Percentiles rank a stretch among this genome's conserved stretches.
phyloP scores from a whole-genome alignment of 768 basidiomycete genomes.

The Boletus speciosus region DNA sequence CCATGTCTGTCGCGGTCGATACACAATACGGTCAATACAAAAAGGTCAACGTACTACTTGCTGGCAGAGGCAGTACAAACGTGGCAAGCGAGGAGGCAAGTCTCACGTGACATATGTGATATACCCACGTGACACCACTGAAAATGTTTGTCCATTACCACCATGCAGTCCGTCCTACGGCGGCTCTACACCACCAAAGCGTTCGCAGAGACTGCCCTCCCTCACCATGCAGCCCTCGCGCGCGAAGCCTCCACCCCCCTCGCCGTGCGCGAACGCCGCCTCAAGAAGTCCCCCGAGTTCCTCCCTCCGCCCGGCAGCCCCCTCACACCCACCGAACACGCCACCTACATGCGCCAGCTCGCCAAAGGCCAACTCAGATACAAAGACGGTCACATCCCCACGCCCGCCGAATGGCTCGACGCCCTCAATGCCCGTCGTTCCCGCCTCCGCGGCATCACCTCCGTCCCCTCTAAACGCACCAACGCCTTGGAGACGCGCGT shows the following conservation, averaged over 20 bases:
- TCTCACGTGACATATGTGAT: neutral
- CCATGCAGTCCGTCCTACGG: constrained; percentile 35
- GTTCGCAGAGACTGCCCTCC: constrained; percentile 45
- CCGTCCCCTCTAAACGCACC: constrained; percentile 32
- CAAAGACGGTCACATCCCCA: constrained; percentile 34
- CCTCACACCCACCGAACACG: constrained; percentile 62
- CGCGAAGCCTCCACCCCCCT: constrained; percentile 69
- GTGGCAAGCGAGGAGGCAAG: too few relatives aligned
- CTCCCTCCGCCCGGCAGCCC: constrained; percentile 41
- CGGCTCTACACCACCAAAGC: constrained; percentile 37
- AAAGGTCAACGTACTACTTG: neutral
- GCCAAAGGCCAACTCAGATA: constrained; percentile 49
- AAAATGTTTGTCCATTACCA: neutral
- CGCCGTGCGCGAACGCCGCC: constrained; percentile 68
- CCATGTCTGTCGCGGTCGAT: constrained; percentile 31
- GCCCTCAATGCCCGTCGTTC: constrained; percentile 54
- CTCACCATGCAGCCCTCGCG: constrained; percentile 42
- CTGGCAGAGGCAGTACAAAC: too few relatives aligned
- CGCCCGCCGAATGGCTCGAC: constrained; percentile 59
- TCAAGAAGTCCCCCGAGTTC: constrained; percentile 43
- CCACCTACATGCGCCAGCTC: constrained; percentile 56
- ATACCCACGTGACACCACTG: neutral
- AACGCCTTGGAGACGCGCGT: constrained; percentile 49
- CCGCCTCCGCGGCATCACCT: constrained; percentile 66
- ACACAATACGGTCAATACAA: neutral